Percentiles rank a stretch among this genome's conserved stretches.
Evolutionary conservation across 2,329 filamentous ascomycete species (phyloP).

Genomic region (Aspergillus proliferans): DNA sequence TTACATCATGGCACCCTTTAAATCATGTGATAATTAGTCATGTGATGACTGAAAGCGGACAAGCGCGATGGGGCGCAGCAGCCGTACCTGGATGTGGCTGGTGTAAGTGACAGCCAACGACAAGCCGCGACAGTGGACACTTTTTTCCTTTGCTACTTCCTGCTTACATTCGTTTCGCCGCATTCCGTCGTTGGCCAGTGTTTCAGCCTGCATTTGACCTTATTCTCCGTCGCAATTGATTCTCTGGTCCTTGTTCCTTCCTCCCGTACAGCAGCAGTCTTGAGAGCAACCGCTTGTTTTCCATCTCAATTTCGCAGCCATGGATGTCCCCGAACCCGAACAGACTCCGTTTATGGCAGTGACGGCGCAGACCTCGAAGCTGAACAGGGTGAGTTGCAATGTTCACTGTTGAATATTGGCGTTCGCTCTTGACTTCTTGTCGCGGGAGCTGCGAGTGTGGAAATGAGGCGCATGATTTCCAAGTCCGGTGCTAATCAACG

Average conservation of each 20-base stretch:
- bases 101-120: constrained; percentile 8
- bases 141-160: constrained; percentile 21
- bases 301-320: constrained; percentile 34
- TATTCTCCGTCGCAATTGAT: neutral
- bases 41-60: neutral
- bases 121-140: constrained; percentile 25
- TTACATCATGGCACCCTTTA: neutral
- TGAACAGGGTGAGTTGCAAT: constrained; percentile 35
- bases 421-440: too few species aligned
- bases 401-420: neutral
- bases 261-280: neutral
- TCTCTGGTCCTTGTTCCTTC: neutral
- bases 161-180: neutral
- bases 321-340: constrained; percentile 84
- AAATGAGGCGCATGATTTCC: neutral
- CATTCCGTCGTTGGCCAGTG: too few species aligned
- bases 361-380: constrained; percentile 64
- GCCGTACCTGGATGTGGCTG: constrained; percentile 15
- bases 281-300: neutral
- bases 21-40: neutral
- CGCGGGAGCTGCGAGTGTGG: too few species aligned
- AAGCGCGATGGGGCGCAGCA: constrained; percentile 9
- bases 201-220: too few species aligned
- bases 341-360: constrained; percentile 89
- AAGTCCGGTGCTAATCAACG: neutral